Conservation (phyloP, 176 grass and related monocot species). For the Rhipidocladum racemiflorum region DNA sequence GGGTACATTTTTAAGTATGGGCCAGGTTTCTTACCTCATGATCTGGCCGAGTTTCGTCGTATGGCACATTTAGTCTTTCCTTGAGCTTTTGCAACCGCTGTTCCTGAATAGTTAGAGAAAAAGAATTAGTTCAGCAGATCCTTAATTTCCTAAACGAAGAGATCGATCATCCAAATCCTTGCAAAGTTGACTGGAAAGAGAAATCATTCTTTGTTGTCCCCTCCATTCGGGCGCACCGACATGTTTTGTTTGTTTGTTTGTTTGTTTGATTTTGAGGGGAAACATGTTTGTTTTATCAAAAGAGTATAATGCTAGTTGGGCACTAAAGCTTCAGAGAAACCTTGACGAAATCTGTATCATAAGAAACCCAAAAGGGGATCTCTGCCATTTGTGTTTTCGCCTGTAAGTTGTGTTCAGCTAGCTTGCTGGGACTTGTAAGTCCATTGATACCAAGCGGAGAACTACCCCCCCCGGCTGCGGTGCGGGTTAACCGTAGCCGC, state of each 20-base stretch:
- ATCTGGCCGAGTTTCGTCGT: slow-evolving; percentile 66
- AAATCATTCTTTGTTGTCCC: background rate
- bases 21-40: slow-evolving; percentile 64
- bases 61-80: slow-evolving; percentile 82
- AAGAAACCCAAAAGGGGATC: background rate
- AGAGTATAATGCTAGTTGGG: background rate
- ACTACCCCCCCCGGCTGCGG: no score
- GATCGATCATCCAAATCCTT: background rate
- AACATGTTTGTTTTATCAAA: background rate
- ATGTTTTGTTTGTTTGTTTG: no score
- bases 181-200: background rate
- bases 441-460: no score
- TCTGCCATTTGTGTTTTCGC: background rate
- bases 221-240: no score
- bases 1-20: background rate
- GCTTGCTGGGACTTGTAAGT: no score
- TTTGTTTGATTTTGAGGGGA: no score
- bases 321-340: background rate
- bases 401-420: no score
- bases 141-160: no score
- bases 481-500: no score
- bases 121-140: no score
- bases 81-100: slow-evolving; percentile 65
- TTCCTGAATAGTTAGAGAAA: slow-evolving; percentile 51
- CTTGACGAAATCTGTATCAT: background rate